phyloP scores from a whole-genome alignment of 495 filamentous ascomycete species.

The Annulohypoxylon maeteangense region DNA sequence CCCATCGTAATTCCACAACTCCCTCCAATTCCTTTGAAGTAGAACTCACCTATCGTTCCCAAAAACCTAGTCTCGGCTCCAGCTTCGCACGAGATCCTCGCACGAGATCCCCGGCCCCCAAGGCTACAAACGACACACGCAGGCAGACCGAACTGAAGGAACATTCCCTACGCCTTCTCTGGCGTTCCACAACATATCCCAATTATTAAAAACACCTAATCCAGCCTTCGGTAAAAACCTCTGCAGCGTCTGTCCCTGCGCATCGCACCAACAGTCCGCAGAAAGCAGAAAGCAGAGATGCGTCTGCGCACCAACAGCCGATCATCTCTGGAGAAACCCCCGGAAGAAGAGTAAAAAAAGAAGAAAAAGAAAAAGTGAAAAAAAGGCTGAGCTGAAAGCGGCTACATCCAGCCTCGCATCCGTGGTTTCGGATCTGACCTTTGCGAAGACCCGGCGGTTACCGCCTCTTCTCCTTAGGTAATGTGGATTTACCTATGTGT shows the following conservation, averaged over 20 bases:
- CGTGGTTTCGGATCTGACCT: constrained; percentile 11
- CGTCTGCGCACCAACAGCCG: not conserved
- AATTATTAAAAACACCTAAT: not conserved
- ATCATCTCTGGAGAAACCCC: not conserved
- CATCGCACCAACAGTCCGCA: not conserved
- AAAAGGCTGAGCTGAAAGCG: constrained; percentile 10
- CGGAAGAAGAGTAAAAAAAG: not conserved
- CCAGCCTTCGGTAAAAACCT: not conserved
- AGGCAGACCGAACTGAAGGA: not conserved
- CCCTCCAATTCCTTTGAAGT: not conserved
- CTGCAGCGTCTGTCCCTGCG: not conserved
- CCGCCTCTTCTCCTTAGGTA: not conserved
- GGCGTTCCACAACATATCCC: constrained; percentile 3
- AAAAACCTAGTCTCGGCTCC: not conserved
- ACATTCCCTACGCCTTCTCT: constrained; percentile 11
- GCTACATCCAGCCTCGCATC: constrained; percentile 24
- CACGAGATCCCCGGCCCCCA: not conserved
- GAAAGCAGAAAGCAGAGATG: not conserved
- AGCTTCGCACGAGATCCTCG: not conserved
- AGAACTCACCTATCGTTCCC: not conserved
- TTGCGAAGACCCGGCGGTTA: not conserved
- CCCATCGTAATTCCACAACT: not conserved
- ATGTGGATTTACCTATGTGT: not conserved
- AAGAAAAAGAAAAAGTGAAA: not conserved
- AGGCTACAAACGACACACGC: not conserved